Evolutionary conservation across 495 filamentous ascomycete genomes (phyloP).

Genomic region (Penicillium subrubescens): DNA sequence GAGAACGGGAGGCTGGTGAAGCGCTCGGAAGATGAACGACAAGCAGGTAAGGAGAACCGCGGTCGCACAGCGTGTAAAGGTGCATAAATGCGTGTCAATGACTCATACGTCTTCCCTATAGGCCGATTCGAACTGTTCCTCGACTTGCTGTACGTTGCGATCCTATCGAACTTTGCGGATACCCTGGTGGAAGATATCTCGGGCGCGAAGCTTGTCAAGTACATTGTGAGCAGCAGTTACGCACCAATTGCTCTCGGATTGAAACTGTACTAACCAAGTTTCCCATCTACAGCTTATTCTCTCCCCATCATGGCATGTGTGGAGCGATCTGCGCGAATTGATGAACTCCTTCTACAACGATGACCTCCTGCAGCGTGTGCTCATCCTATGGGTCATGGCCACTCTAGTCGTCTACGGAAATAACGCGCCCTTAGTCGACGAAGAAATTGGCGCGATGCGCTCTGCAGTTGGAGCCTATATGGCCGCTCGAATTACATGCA

Average conservation of each 20-base stretch:
- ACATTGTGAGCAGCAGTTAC: slow-evolving; percentile 33
- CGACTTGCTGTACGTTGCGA: slow-evolving; percentile 50
- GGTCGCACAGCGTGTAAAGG: not conserved
- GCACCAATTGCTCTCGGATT: not conserved
- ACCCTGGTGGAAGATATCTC: slow-evolving; percentile 47
- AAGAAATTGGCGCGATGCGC: slow-evolving; percentile 44
- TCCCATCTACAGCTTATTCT: slow-evolving; percentile 36
- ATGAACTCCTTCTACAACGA: slow-evolving; percentile 56
- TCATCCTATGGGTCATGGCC: slow-evolving; percentile 53
- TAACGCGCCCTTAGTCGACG: slow-evolving; percentile 45
- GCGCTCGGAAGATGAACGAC: slow-evolving; percentile 38
- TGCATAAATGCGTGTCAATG: too few species aligned
- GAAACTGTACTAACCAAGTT: not conserved
- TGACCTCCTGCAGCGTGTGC: slow-evolving; percentile 46
- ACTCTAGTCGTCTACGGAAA: slow-evolving; percentile 49
- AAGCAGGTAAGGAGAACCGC: slow-evolving; percentile 29
- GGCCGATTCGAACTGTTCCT: slow-evolving; percentile 53
- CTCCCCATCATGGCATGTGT: slow-evolving; percentile 50
- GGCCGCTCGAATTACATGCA: slow-evolving; percentile 32
- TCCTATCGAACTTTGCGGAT: slow-evolving; percentile 47
- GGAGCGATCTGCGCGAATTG: slow-evolving; percentile 49
- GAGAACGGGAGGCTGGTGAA: slow-evolving; percentile 37
- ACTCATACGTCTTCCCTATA: slow-evolving; percentile 5
- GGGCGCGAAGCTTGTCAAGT: slow-evolving; percentile 45
- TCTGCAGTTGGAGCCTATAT: slow-evolving; percentile 44